These are phyloP conservation scores for Pseudogymnoascus sp. DNA, from an alignment of 2,329 filamentous ascomycete species.

Conservation along the genomic window DNA sequence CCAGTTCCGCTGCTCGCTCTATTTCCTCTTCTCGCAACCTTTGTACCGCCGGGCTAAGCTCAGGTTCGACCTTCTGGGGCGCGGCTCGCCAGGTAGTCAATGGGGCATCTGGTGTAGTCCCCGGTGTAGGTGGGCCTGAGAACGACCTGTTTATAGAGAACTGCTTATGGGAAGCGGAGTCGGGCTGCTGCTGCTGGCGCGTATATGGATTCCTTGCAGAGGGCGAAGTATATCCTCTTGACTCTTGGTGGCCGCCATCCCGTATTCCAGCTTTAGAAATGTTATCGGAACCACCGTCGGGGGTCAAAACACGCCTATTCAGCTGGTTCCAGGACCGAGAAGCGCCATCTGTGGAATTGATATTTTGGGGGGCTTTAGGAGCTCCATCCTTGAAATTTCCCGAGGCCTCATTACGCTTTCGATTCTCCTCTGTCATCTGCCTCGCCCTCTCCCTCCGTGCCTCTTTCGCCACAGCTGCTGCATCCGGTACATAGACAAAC, in stretches of 20 bases:
- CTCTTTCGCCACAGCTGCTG: background rate
- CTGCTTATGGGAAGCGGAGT: background rate
- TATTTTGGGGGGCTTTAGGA: background rate
- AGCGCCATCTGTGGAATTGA: background rate
- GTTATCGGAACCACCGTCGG: background rate
- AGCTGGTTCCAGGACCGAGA: background rate
- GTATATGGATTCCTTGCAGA: background rate
- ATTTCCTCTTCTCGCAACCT: conserved; percentile 4
- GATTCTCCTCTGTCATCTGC: background rate
- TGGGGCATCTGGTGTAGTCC: background rate
- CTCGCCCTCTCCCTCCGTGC: background rate
- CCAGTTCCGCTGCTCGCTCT: background rate
- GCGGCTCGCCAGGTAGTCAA: background rate
- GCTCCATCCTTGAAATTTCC: background rate
- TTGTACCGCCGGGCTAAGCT: background rate
- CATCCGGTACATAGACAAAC: background rate
- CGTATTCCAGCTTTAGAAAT: background rate
- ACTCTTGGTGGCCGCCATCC: background rate
- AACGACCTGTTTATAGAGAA: background rate
- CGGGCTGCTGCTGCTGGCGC: background rate
- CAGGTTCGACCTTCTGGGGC: background rate
- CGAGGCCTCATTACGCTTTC: background rate
- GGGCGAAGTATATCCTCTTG: conserved; percentile 2
- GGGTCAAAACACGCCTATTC: background rate
- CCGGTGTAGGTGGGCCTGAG: background rate